Conservation (phyloP, 805 yeast species). For the Tetrapisispora fleetii region DNA sequence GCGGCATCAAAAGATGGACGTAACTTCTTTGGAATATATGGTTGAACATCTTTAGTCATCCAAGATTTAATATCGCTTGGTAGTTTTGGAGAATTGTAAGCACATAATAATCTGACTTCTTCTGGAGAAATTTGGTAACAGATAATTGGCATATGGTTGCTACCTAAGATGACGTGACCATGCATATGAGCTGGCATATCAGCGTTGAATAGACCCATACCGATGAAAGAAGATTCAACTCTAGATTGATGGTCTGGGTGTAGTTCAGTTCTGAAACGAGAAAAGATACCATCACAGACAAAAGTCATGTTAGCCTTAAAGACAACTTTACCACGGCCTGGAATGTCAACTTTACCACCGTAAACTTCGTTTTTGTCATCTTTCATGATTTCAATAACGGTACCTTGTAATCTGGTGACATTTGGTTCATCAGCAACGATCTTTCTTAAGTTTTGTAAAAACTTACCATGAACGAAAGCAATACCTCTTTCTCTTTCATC, state of each 20-base stretch:
- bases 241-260: constrained; percentile 51
- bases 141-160: constrained; percentile 72
- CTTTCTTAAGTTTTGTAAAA: constrained; percentile 62
- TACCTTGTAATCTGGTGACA: constrained; percentile 73
- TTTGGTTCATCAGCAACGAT: constrained; percentile 63
- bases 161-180: constrained; percentile 85
- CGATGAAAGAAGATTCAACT: constrained; percentile 79
- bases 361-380: constrained; percentile 48
- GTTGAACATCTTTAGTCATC: constrained; percentile 49
- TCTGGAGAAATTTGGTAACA: constrained; percentile 76
- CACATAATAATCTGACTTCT: constrained; percentile 85
- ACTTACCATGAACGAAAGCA: constrained; percentile 88
- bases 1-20: constrained; percentile 65
- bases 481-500: constrained; percentile 58
- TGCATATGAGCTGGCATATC: constrained; percentile 61
- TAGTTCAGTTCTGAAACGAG: constrained; percentile 76
- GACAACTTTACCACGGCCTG: constrained; percentile 32
- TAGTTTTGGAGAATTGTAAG: constrained; percentile 60
- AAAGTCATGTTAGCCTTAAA: constrained; percentile 58
- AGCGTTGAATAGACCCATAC: constrained; percentile 66
- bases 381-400: constrained; percentile 57
- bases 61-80: constrained; percentile 63
- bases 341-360: constrained; percentile 61
- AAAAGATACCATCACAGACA: constrained; percentile 88
- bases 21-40: constrained; percentile 54